Conservation (phyloP, 768 basidiomycete species). For the Termitomyces sp. region DNA sequence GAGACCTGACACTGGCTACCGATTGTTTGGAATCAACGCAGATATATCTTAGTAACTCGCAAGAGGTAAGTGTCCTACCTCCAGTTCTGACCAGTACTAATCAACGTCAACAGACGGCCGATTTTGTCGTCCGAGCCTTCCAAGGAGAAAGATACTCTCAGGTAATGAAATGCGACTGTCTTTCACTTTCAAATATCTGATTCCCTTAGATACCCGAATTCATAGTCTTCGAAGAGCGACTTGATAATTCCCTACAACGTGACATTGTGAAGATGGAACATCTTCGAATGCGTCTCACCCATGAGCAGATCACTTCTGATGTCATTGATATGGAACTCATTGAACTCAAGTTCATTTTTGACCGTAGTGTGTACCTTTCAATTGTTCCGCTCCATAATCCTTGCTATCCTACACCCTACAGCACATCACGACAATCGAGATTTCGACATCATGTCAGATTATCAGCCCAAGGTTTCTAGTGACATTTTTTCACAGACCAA, state of each 20-base stretch:
- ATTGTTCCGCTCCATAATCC: neutral
- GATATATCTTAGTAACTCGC: slow-evolving; percentile 74
- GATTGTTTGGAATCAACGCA: slow-evolving; percentile 80
- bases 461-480: slow-evolving; percentile 55
- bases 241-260: slow-evolving; percentile 83
- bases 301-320: slow-evolving; percentile 67
- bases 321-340: slow-evolving; percentile 79
- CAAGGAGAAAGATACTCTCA: slow-evolving; percentile 79
- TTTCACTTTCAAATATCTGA: neutral
- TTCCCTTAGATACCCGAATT: slow-evolving; percentile 72
- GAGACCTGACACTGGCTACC: slow-evolving; percentile 69
- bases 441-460: slow-evolving; percentile 70
- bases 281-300: slow-evolving; percentile 75
- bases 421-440: slow-evolving; percentile 87
- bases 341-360: slow-evolving; percentile 79
- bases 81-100: slow-evolving; percentile 1
- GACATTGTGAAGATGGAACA: slow-evolving; percentile 82
- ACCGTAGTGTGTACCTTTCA: slow-evolving; percentile 47
- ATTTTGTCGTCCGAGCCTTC: slow-evolving; percentile 78
- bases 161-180: slow-evolving; percentile 27
- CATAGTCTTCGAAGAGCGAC: slow-evolving; percentile 69
- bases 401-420: slow-evolving; percentile 20
- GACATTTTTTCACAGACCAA: slow-evolving; percentile 64
- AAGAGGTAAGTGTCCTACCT: slow-evolving; percentile 46
- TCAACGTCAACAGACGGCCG: slow-evolving; percentile 50